A percentile compares a stretch with the other conserved stretches of the same genome.
Evolutionary conservation across 805 yeast genomes (phyloP).

Genomic region (Cyberlindnera meyerae): DNA sequence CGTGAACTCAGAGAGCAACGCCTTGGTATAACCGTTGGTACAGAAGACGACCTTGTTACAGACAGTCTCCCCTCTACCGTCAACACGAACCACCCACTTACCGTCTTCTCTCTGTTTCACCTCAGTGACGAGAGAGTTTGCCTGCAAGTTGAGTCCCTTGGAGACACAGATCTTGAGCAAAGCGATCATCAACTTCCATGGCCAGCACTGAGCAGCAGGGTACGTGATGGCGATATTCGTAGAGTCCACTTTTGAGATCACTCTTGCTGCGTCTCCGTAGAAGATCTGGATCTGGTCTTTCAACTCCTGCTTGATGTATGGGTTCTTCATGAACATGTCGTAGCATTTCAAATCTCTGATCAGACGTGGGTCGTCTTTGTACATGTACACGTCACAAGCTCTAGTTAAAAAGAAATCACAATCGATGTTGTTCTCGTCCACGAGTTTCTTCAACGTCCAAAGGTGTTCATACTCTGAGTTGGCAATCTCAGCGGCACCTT

Average conservation of each 20-base stretch:
- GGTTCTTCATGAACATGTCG: conserved; percentile 24
- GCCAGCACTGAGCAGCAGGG: conserved; percentile 43
- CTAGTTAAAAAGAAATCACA: conserved; percentile 34
- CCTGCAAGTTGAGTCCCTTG: conserved; percentile 36
- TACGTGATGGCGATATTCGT: conserved; percentile 69
- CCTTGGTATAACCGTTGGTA: conserved; percentile 34
- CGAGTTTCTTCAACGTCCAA: conserved; percentile 28
- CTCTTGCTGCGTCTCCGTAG: conserved; percentile 37
- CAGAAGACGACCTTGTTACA: conserved; percentile 31
- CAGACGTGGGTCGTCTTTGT: conserved; percentile 18
- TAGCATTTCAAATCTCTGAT: conserved; percentile 14
- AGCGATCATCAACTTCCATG: conserved; percentile 35
- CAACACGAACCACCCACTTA: conserved; percentile 30
- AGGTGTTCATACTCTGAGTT: conserved; percentile 36
- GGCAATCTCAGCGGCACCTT: conserved; percentile 32
- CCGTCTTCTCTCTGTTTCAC: conserved; percentile 25
- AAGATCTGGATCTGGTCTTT: conserved; percentile 30
- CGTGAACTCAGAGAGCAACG: conserved; percentile 25
- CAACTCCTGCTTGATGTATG: conserved; percentile 25
- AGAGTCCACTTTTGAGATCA: conserved; percentile 64
- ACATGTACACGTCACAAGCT: conserved; percentile 33
- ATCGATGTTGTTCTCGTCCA: conserved; percentile 32
- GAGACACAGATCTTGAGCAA: conserved; percentile 29
- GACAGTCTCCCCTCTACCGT: conserved; percentile 25
- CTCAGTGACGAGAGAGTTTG: conserved; percentile 35